Evolutionary conservation across 2,329 filamentous ascomycete species (phyloP).

Genomic region (Hawksworthiomyces lignivorus): DNA sequence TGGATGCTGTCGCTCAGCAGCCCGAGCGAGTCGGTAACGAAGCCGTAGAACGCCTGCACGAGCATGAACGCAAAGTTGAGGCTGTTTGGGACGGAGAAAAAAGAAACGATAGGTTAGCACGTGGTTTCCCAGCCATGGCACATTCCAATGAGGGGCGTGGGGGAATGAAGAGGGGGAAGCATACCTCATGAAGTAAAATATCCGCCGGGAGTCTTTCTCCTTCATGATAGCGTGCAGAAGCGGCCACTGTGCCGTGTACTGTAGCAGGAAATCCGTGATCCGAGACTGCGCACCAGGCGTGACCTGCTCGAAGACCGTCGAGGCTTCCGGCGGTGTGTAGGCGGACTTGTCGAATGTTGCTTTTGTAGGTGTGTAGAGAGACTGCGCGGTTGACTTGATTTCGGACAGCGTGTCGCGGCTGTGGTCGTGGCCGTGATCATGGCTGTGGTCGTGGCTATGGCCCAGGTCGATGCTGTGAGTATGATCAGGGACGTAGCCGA

Average conservation of each 20-base stretch:
- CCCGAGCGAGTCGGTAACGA: conserved; percentile 84
- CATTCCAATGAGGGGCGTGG: no score
- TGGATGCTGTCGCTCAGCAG: conserved; percentile 97
- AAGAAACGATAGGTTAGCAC: no score
- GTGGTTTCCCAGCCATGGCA: no score
- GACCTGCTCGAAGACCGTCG: conserved; percentile 24
- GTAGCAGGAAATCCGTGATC: conserved; percentile 67
- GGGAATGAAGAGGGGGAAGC: conserved; percentile 27
- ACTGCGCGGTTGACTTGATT: no score
- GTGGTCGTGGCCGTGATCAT: conserved; percentile 4
- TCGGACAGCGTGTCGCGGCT: no score
- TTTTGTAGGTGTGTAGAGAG: conserved; percentile 26
- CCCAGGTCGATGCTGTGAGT: conserved; percentile 18
- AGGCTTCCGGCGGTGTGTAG: conserved; percentile 22
- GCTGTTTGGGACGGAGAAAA: conserved; percentile 33
- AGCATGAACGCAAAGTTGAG: conserved; percentile 94
- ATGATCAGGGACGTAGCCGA: conserved; percentile 20
- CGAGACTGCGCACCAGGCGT: conserved; percentile 49
- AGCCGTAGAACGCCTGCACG: conserved; percentile 89
- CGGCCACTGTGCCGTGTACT: conserved; percentile 61
- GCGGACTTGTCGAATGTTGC: conserved; percentile 21
- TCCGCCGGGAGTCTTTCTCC: conserved; percentile 87
- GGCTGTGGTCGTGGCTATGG: conserved; percentile 1
- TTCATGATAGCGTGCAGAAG: conserved; percentile 77
- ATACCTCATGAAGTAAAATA: conserved; percentile 94